These are phyloP conservation scores for Diaporthe sp. DNA, from an alignment of 2,329 filamentous ascomycete genomes.

Conservation along the genomic window DNA sequence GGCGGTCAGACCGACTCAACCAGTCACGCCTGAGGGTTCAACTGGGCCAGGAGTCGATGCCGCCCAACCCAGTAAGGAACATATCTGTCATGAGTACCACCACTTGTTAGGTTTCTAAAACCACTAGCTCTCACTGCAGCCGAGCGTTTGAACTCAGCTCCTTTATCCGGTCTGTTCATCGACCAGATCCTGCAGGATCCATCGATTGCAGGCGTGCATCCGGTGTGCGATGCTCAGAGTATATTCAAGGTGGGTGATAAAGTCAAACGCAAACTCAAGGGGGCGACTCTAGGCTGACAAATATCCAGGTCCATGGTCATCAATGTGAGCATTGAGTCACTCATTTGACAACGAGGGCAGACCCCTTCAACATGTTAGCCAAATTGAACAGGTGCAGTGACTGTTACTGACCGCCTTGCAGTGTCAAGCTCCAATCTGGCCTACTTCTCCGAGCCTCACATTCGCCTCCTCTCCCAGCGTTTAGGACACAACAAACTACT, in stretches of 20 bases:
- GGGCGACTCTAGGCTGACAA: background rate
- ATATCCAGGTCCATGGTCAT: background rate
- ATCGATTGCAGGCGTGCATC: background rate
- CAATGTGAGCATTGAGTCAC: background rate
- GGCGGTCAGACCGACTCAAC: background rate
- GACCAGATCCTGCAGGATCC: conserved; percentile 13
- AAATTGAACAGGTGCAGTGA: no score
- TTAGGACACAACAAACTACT: background rate
- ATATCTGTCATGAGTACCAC: no score
- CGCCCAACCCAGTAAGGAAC: background rate
- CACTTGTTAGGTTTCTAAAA: background rate
- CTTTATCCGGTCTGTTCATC: background rate
- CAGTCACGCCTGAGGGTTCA: background rate
- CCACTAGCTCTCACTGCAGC: background rate
- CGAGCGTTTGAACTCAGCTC: background rate
- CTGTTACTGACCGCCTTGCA: background rate
- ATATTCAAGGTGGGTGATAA: background rate
- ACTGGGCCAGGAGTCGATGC: background rate
- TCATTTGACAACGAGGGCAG: background rate
- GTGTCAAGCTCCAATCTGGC: conserved; percentile 11
- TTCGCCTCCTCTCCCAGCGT: background rate
- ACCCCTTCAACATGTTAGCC: no score
- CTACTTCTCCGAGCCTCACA: background rate
- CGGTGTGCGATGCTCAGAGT: background rate
- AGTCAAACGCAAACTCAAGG: no score